phyloP scores from a whole-genome alignment of 257 asterid genomes.

The Solanum bulbocastanum region DNA sequence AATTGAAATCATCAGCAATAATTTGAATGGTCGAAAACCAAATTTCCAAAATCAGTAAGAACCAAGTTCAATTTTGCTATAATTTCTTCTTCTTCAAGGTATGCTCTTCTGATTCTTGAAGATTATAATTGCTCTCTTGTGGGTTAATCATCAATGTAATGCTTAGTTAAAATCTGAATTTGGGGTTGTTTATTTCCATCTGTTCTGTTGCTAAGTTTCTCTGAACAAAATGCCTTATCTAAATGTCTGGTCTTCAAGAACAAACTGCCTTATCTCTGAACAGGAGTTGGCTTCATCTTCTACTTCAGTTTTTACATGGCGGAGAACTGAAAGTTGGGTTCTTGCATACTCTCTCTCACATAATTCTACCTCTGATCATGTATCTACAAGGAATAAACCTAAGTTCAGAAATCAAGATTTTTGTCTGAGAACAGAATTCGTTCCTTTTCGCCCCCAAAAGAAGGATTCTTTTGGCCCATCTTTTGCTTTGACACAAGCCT shows the following conservation, averaged over 20 bases:
- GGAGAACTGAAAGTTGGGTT: slow-evolving; percentile 28
- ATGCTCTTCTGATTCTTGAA: not conserved
- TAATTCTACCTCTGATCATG: not conserved
- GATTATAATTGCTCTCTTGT: not conserved
- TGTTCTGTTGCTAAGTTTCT: not conserved
- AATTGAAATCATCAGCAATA: not conserved
- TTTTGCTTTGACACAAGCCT: slow-evolving; percentile 34
- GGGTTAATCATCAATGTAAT: not conserved
- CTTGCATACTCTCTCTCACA: slow-evolving; percentile 3
- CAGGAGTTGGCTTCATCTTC: slow-evolving; percentile 7
- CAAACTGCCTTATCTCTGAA: not conserved
- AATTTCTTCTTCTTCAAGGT: not conserved
- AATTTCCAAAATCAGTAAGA: not conserved
- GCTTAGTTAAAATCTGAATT: slow-evolving; percentile 1
- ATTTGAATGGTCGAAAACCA: not conserved
- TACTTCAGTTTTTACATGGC: slow-evolving; percentile 19
- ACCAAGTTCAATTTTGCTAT: not conserved
- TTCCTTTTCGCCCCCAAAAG: slow-evolving; percentile 12
- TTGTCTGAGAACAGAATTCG: not conserved
- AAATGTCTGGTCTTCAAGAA: slow-evolving; percentile 36
- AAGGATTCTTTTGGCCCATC: slow-evolving; percentile 26
- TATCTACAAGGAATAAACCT: slow-evolving; percentile 10
- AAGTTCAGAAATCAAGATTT: slow-evolving; percentile 3
- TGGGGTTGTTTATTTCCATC: not conserved
- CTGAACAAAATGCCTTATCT: slow-evolving; percentile 56